phyloP scores from a whole-genome alignment of 2,329 filamentous ascomycete species.

The Phialocephala subalpina region DNA sequence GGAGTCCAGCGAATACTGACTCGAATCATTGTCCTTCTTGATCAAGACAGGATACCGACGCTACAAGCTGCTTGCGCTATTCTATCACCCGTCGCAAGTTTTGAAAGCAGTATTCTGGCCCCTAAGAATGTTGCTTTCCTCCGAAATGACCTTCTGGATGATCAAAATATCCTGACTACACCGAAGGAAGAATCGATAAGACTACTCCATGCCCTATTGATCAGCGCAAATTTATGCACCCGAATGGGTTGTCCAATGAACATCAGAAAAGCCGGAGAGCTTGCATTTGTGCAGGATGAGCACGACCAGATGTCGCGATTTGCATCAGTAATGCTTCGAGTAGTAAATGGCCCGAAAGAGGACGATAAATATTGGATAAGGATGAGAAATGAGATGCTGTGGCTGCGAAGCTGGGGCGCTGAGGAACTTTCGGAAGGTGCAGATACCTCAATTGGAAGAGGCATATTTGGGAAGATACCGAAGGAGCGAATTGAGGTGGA shows the following conservation, averaged over 20 bases:
- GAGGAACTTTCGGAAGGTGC: constrained; percentile 50
- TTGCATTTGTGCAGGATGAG: constrained; percentile 69
- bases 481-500: constrained; percentile 72
- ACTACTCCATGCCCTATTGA: constrained; percentile 69
- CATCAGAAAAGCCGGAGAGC: constrained; percentile 64
- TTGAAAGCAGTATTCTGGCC: constrained; percentile 45
- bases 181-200: constrained; percentile 63
- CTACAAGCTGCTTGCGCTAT: constrained; percentile 56
- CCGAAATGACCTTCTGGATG: constrained; percentile 61
- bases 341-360: constrained; percentile 52
- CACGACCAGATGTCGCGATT: constrained; percentile 68
- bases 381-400: constrained; percentile 71
- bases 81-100: constrained; percentile 52
- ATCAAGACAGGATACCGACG: constrained; percentile 63
- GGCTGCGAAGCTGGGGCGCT: constrained; percentile 77
- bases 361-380: constrained; percentile 71
- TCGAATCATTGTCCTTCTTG: constrained; percentile 66
- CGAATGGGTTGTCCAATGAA: constrained; percentile 57
- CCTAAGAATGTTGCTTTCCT: constrained; percentile 54
- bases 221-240: constrained; percentile 65
- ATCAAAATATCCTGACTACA: constrained; percentile 70
- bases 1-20: constrained; percentile 67
- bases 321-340: constrained; percentile 57
- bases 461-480: constrained; percentile 63
- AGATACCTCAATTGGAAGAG: constrained; percentile 51